A percentile compares a stretch with the other conserved stretches of the same genome.
These are phyloP conservation scores for Globisporangium paddicum DNA, from an alignment of 352 stramenopile species.

Conservation along the genomic window DNA sequence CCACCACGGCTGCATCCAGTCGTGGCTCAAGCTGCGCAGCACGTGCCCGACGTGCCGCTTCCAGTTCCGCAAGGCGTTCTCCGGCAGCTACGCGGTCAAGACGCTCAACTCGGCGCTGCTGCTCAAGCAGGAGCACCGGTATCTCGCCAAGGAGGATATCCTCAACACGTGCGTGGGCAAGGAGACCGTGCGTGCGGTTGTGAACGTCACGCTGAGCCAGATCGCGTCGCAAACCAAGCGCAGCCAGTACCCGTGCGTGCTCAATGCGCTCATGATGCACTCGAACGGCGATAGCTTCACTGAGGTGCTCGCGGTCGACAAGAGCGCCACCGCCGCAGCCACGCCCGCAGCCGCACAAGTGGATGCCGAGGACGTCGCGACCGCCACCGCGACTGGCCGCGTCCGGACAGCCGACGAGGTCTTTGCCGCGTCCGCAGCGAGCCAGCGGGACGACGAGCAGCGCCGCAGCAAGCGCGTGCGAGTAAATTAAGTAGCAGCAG, in stretches of 20 bases:
- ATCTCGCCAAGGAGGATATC: constrained; percentile 48
- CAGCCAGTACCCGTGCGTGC: constrained; percentile 69
- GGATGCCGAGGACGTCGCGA: too few species aligned
- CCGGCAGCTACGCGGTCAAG: constrained; percentile 69
- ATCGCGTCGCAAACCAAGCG: constrained; percentile 49
- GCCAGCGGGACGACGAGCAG: constrained; percentile 6
- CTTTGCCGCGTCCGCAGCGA: not conserved
- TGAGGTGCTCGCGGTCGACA: constrained; percentile 34
- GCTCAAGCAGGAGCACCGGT: constrained; percentile 56
- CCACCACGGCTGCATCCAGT: constrained; percentile 90
- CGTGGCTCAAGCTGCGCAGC: constrained; percentile 90
- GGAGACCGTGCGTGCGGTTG: constrained; percentile 63
- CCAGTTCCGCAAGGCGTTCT: constrained; percentile 85
- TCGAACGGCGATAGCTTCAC: constrained; percentile 63
- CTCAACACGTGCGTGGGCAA: constrained; percentile 48
- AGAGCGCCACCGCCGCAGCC: constrained; percentile 14
- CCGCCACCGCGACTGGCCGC: constrained; percentile 1
- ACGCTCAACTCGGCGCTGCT: constrained; percentile 77
- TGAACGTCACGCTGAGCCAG: constrained; percentile 78
- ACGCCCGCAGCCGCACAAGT: not conserved
- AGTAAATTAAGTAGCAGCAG: constrained; percentile 9
- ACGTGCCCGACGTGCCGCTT: constrained; percentile 94
- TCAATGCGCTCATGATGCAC: constrained; percentile 82
- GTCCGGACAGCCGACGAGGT: constrained; percentile 5
- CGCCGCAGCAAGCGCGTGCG: constrained; percentile 14